Base-by-base conservation (phyloP, 169 alveolate genomes). In the Plasmodium malariae region DNA sequence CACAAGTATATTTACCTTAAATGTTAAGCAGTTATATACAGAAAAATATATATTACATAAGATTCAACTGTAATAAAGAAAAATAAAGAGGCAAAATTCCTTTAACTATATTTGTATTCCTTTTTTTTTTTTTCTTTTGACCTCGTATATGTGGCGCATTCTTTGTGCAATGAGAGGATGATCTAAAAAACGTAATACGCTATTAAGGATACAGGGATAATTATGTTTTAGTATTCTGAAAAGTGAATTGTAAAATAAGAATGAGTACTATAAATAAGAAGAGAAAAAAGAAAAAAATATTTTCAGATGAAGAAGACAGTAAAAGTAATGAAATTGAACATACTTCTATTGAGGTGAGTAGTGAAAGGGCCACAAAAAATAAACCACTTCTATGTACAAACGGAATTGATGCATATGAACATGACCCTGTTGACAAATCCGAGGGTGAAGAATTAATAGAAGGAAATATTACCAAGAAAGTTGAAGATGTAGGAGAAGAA, bases 221-320 rank as follows among this genome's bases (percentile, higher is more conserved):
- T 40, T 40, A 40, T 45, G 72, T 12, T 62, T 12, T 30, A 62
- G 48, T 32, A 62, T 62, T 62, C 24, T 32, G 71, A 7, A 55
- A 43, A 55, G 1, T 60, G 24, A 40, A 60, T 19, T 14, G 19
- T 49, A 36, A 43, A 57, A 9, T 43, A 28, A 62, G 19, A 37
- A 62, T 76, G 72, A 60, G 62, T 36, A 62, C 62, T 59, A 60
- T 76, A 45, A 76, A 76, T 54, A 55, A 55, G 32, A 73, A 54
- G 30, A 73, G 59, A 36, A 67, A 76, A 7, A 68, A 60, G 48
- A 76, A 43, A 43, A 43, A 24, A 5, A 24, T 43, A 9, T 76
- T 19, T 60, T 36, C 62, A 24, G 62, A 30, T 7, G 76, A 76
- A 1, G 74, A 62, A 60, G 76, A 45, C 3, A 63, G 74, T n/a